A percentile compares a stretch with the other conserved stretches of the same genome.
Conservation (phyloP, 2,329 filamentous ascomycete species). For the Amauroascus verrucosus region DNA sequence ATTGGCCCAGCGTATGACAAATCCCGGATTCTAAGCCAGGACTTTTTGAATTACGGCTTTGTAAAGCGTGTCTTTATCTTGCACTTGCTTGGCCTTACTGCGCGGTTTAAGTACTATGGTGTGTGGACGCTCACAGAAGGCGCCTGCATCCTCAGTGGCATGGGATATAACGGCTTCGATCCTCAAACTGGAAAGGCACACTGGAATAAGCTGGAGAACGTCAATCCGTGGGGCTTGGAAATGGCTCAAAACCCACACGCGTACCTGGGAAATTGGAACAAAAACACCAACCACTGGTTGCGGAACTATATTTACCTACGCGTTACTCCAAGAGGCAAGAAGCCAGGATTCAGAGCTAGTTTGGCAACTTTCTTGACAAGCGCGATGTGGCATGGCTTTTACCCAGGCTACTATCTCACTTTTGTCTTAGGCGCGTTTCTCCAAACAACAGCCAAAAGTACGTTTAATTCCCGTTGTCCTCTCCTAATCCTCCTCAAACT, state of each 20-base stretch:
- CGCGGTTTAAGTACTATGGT: conserved; percentile 89
- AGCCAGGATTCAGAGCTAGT: conserved; percentile 89
- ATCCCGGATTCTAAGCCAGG: conserved; percentile 52
- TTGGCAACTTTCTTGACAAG: conserved; percentile 90
- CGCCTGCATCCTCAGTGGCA: conserved; percentile 81
- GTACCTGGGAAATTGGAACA: conserved; percentile 91
- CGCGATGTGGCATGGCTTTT: conserved; percentile 96
- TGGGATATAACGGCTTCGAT: conserved; percentile 91
- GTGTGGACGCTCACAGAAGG: conserved; percentile 92
- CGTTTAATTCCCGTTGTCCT: conserved; percentile 30
- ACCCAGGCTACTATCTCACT: conserved; percentile 86
- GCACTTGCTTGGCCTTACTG: conserved; percentile 72
- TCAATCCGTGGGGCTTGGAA: conserved; percentile 77
- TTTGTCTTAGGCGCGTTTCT: conserved; percentile 86
- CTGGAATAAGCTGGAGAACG: conserved; percentile 85
- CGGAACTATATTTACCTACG: conserved; percentile 92
- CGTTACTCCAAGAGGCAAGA: conserved; percentile 89
- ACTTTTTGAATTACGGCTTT: conserved; percentile 59
- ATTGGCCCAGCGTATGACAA: conserved; percentile 58
- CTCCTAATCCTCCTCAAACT: neutral
- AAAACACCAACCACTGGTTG: conserved; percentile 96
- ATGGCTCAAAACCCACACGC: conserved; percentile 85
- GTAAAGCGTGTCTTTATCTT: conserved; percentile 64
- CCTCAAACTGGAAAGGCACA: conserved; percentile 71
- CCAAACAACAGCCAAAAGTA: conserved; percentile 90